These are phyloP conservation scores for Mycena filopes DNA, from an alignment of 768 basidiomycete species.

Conservation along the genomic window DNA sequence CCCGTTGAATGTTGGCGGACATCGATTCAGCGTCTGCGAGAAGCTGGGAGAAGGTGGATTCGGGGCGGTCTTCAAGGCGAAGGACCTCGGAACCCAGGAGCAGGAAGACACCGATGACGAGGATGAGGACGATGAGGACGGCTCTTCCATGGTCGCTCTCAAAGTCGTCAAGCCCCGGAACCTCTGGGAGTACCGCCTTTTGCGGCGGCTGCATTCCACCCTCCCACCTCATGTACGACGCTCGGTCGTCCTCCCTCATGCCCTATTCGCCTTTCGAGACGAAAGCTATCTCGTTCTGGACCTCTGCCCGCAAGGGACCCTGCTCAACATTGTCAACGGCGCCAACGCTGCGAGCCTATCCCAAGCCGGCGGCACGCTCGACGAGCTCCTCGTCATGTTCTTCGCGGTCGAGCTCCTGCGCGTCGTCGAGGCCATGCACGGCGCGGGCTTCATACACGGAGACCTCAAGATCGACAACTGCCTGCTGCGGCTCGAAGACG, in stretches of 20 bases:
- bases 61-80: slow-evolving; percentile 92
- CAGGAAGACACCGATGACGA: slow-evolving; percentile 65
- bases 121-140: slow-evolving; percentile 61
- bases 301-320: slow-evolving; percentile 89
- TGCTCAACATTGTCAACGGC: slow-evolving; percentile 92
- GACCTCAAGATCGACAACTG: slow-evolving; percentile 99
- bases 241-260: slow-evolving; percentile 82
- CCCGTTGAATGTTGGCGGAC: slow-evolving; percentile 69
- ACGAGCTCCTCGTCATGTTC: slow-evolving; percentile 95
- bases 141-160: slow-evolving; percentile 75
- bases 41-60: slow-evolving; percentile 98
- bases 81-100: slow-evolving; percentile 61
- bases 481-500: slow-evolving; percentile 89
- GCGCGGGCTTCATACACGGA: slow-evolving; percentile 90
- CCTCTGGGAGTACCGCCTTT: slow-evolving; percentile 92
- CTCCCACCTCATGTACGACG: slow-evolving; percentile 68
- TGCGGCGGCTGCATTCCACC: slow-evolving; percentile 78
- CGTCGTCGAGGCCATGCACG: slow-evolving; percentile 84
- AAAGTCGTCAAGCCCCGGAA: slow-evolving; percentile 92
- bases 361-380: slow-evolving; percentile 83
- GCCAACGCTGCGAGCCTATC: slow-evolving; percentile 80
- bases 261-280: slow-evolving; percentile 85
- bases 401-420: slow-evolving; percentile 92
- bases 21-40: slow-evolving; percentile 75
- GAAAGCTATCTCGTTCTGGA: slow-evolving; percentile 93